phyloP scores from a whole-genome alignment of 2,329 filamentous ascomycete genomes.

The Beauveria sp. region DNA sequence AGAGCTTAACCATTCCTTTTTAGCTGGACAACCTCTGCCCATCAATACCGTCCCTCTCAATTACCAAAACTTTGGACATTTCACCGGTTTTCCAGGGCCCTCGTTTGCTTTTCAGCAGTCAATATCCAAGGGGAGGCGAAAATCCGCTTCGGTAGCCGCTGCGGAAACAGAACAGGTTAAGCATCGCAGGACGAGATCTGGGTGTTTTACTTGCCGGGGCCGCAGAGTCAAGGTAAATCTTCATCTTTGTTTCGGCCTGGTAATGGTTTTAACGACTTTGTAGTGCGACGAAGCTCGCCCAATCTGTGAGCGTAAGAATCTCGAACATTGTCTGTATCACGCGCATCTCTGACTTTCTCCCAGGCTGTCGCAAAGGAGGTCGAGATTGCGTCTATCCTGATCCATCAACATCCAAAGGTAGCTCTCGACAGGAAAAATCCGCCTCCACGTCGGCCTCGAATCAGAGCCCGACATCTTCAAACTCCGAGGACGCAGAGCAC shows the following conservation, averaged over 20 bases:
- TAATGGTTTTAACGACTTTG: constrained; percentile 11
- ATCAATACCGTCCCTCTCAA: constrained; percentile 14
- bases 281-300: constrained; percentile 89
- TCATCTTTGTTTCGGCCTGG: not conserved
- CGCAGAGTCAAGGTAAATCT: constrained; percentile 71
- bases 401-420: constrained; percentile 39
- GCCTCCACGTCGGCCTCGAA: constrained; percentile 30
- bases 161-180: constrained; percentile 66
- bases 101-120: constrained; percentile 41
- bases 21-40: constrained; percentile 23
- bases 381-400: constrained; percentile 89
- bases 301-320: constrained; percentile 64
- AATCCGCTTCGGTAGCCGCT: constrained; percentile 30
- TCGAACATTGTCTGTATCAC: not conserved
- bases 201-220: constrained; percentile 85
- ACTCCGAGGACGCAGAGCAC: constrained; percentile 38
- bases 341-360: constrained; percentile 21
- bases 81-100: constrained; percentile 42
- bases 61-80: constrained; percentile 42
- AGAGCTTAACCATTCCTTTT: constrained; percentile 26
- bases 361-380: constrained; percentile 85
- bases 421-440: constrained; percentile 28
- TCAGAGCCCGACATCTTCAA: constrained; percentile 44
- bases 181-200: constrained; percentile 85
- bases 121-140: constrained; percentile 41